phyloP scores from a whole-genome alignment of 345 rosid genomes.

The Durio zibethinus region DNA sequence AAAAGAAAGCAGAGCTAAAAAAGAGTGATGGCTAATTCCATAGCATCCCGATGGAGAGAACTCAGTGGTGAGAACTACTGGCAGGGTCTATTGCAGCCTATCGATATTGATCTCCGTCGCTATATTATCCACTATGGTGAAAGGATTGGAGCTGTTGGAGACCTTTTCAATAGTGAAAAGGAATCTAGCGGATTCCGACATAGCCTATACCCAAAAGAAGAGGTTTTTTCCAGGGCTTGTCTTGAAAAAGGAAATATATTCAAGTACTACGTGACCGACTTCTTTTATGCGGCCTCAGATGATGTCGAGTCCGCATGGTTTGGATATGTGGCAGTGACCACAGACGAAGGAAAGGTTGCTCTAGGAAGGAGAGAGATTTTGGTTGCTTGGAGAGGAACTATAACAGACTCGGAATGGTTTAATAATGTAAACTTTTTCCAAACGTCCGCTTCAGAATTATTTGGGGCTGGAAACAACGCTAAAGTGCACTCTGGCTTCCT shows the following conservation, averaged over 20 bases:
- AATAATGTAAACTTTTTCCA: slow-evolving; percentile 39
- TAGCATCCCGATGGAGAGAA: slow-evolving; percentile 7
- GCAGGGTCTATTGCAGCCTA: slow-evolving; percentile 33
- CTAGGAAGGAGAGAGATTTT: slow-evolving; percentile 82
- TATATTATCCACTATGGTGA: slow-evolving; percentile 46
- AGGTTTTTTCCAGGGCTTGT: slow-evolving; percentile 36
- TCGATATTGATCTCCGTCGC: slow-evolving; percentile 41
- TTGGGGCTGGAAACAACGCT: slow-evolving; percentile 28
- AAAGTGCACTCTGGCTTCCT: slow-evolving; percentile 72
- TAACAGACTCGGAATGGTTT: slow-evolving; percentile 61
- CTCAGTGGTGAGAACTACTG: slow-evolving; percentile 19
- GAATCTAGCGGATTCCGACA: slow-evolving; percentile 16
- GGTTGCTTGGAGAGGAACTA: slow-evolving; percentile 77
- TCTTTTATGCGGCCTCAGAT: slow-evolving; percentile 33
- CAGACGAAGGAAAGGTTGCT: slow-evolving; percentile 52
- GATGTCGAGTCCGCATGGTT: slow-evolving; percentile 68
- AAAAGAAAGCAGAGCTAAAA: no score
- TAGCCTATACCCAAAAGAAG: slow-evolving; percentile 28
- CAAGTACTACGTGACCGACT: slow-evolving; percentile 38
- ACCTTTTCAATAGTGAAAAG: slow-evolving; percentile 16
- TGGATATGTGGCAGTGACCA: slow-evolving; percentile 73
- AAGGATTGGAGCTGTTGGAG: slow-evolving; percentile 28
- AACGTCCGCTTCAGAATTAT: slow-evolving; percentile 46
- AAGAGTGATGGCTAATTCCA: no score
- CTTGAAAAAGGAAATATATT: slow-evolving; percentile 35